Evolutionary conservation across 352 stramenopile species (phyloP), one percentile per base, ranked within the genome.

Genomic region (Globisporangium radiosum): DNA sequence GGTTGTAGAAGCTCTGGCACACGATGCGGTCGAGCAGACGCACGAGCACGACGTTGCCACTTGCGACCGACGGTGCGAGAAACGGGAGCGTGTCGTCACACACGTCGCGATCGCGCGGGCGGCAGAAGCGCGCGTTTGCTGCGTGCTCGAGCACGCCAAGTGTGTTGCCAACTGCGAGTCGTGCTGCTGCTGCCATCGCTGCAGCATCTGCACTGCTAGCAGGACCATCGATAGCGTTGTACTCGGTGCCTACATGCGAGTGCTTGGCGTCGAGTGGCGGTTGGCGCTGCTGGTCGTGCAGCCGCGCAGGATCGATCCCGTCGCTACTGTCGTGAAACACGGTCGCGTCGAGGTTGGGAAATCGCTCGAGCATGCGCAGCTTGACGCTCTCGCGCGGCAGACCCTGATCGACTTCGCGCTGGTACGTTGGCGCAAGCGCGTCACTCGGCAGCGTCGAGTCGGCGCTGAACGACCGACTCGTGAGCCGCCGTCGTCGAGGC

Each of bases 1-100:
- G 81, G 25, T 91, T 91, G 64, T 84, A 91, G 51, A 91, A 91
- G n/a, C 75, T 72, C 51, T 91, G 81, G 47, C 79, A 91, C 10
- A 88, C 58, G 50, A 88, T 75, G 17, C 78, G 72, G 62, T 91
- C 81, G 13, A 91, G 56, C 9, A 85, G 62, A 43, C 67, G 86
- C 0, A 64, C 77, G 7, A 91, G 42, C 47, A 91, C 74, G 17
- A 89, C 67, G 11, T 68, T 73, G 13, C 81, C 78, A 3, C 72
- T 65, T 7, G 81, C 81, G 52, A 84, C 88, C 2, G 76, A 70
- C 9, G 76, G 76, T 0, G 78, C 65, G 2, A 91, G 64, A 47
- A 68, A 87, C 25, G 81, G 76, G 38, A 78, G 70, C 39, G 68
- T 64, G 39, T 86, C 75, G 25, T 81, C 68, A 45, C 69, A 69